These are phyloP conservation scores for Xeromyces bisporus DNA, from an alignment of 495 filamentous ascomycete genomes.

Conservation along the genomic window DNA sequence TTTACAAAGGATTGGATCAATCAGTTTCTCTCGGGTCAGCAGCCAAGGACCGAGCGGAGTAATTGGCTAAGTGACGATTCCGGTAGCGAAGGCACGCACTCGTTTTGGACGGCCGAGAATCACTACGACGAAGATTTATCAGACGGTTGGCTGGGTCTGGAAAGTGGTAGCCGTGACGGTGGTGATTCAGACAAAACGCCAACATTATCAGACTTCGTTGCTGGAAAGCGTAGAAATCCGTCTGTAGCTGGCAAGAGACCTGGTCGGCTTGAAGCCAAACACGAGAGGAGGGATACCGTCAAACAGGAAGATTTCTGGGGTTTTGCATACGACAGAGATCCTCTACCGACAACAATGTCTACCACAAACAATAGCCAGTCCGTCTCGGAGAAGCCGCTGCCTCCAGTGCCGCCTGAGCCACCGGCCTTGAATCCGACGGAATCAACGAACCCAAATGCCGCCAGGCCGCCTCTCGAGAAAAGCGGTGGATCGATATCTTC, in stretches of 20 bases:
- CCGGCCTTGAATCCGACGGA: not conserved
- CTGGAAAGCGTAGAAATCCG: conserved; percentile 10
- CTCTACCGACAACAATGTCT: conserved; percentile 18
- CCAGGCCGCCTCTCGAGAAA: conserved; percentile 6
- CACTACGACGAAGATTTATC: conserved; percentile 27
- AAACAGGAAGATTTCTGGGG: conserved; percentile 41
- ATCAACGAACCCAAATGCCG: conserved; percentile 1
- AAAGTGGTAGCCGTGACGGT: conserved; percentile 22
- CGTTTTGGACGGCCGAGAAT: conserved; percentile 27
- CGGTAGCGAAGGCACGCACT: conserved; percentile 34
- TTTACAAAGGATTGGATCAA: conserved; percentile 68
- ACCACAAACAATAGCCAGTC: conserved; percentile 16
- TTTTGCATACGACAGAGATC: conserved; percentile 29
- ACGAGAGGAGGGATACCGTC: conserved; percentile 46
- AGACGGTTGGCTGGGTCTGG: conserved; percentile 30
- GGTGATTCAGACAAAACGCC: conserved; percentile 28
- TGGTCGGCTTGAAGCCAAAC: conserved; percentile 27
- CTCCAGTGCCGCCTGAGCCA: conserved; percentile 22
- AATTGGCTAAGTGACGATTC: conserved; percentile 66
- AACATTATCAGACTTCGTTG: conserved; percentile 25
- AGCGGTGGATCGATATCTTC: conserved; percentile 10
- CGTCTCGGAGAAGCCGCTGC: conserved; percentile 28
- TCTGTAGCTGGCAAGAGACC: conserved; percentile 4
- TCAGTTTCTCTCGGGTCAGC: conserved; percentile 48
- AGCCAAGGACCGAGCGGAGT: conserved; percentile 41